Evolutionary conservation across 2,329 filamentous ascomycete species (phyloP), one percentile per base, ranked within the genome.

Genomic region (Beauveria australis): DNA sequence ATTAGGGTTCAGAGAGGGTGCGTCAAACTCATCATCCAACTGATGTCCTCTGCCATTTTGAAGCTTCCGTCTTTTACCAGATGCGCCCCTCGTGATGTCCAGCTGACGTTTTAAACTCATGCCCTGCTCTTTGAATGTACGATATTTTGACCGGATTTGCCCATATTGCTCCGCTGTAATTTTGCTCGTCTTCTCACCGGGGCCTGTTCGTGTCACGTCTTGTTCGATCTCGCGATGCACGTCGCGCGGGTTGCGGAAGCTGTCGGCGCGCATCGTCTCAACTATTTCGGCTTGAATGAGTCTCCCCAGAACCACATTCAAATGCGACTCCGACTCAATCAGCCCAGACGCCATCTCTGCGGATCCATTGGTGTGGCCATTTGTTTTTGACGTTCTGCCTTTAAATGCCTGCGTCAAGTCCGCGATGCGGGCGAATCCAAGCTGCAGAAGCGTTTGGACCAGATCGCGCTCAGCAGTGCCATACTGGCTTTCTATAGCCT

Each of bases 391-490:
- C 19, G 67, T 66, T 67, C 77, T 71, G 5, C 74, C 71, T 28
- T 70, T 69, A 67, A 87, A 89, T 19, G 86, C 84, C 43, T 86
- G 82, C n/a, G 80, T 79, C 48, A 93, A 78, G 66, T 92, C 87
- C 47, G 80, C 81, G 40, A 92, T 79, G 69, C 84, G 86, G 33
- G 88, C 88, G 74, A 94, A 89, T 1, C 93, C 93, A 19, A 92
- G 80, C 60, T 87, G 80, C 63, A 96, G 76, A 47, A 97, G 76
- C 33, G 87, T 88, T 66, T 89, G 85, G 62, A 94, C 81, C 44
- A 97, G 79, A 63, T 87, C 84, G 61, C 86, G 84, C 33, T 91
- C 91, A 63, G 86, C 81, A n/a, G 80, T 76, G 19, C 92, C 93
- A 70, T 91, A 88, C 66, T 88, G 84, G 40, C 81, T 81, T 66